A percentile compares a stretch with the other conserved stretches of the same genome.
These are phyloP conservation scores for Strobilomyces echinocephalus DNA, from an alignment of 768 basidiomycete genomes.

Conservation along the genomic window DNA sequence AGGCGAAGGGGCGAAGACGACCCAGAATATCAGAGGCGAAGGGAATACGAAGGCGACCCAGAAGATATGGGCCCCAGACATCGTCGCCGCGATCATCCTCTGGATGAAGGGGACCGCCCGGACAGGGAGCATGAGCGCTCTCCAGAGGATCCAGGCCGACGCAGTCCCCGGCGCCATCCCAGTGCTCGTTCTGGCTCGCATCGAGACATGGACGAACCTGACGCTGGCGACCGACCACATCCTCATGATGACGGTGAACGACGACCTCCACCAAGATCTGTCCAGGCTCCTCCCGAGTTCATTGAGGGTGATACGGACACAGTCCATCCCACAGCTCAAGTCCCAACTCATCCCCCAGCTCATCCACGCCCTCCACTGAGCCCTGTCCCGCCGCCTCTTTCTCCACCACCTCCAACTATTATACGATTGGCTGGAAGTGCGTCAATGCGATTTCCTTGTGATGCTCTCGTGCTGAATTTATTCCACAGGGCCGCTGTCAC, in stretches of 20 bases:
- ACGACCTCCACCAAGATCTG: constrained; percentile 6
- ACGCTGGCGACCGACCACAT: constrained; percentile 12
- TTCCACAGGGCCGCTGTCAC: constrained; percentile 14
- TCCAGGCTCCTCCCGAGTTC: constrained; percentile 9
- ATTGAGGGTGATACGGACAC: constrained; percentile 8
- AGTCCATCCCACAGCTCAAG: background rate
- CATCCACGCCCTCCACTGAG: background rate
- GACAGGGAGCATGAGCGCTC: background rate
- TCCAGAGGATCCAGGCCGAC: constrained; percentile 10
- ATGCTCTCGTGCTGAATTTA: constrained; percentile 3
- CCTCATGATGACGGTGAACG: constrained; percentile 5
- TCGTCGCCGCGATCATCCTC: background rate
- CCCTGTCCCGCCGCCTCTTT: constrained; percentile 7
- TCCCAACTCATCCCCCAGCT: background rate
- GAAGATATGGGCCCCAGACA: background rate
- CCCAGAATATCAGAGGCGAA: constrained; percentile 1
- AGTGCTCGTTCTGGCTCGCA: constrained; percentile 14
- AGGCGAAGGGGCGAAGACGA: background rate
- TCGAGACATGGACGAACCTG: constrained; percentile 11
- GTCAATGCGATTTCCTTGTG: background rate
- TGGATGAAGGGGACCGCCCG: background rate
- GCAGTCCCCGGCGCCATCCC: constrained; percentile 3
- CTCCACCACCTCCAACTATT: constrained; percentile 27
- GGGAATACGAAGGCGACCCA: constrained; percentile 3
- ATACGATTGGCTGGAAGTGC: constrained; percentile 28